Evolutionary conservation across 768 basidiomycete genomes (phyloP), one percentile per base, ranked within the genome.

Genomic region (Melanogaster broomeanus): DNA sequence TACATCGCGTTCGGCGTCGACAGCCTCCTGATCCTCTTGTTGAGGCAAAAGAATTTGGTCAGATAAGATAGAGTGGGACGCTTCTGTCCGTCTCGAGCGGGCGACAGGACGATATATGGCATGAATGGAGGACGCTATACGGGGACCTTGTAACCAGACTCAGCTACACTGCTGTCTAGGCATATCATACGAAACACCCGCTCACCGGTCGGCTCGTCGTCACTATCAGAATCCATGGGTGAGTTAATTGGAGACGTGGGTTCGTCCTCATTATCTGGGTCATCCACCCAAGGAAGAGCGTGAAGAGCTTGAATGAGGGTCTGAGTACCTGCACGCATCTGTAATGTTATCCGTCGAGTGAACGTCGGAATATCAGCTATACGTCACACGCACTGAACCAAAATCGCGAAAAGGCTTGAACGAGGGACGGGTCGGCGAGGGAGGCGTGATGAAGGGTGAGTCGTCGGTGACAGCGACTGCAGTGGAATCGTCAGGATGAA

Each of bases 281-380:
- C 80, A 35, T 84, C 83, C 30, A 79, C 77, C 87, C 85, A 89
- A 18, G 91, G 92, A 37, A 93, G 75, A 2, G 90, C 91, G 61
- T 93, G 91, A 13, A 93, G 75, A 4, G 89, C 91, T 71, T 93
- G 91, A 34, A 93, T 93, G 44, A 93, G 81, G 3, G 91, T 89
- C 65, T 93, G 92, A 3, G 91, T 93, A 15, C 91, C 91, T 22
- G 85, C 82, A 35, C 89, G 85, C 84, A 93, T 88, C 91, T 93
- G 63, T 33, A 56, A 51, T 51, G 59, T 41, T 16, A 33, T 42
- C 15, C 15, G 16, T 59, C 45, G 35, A 51, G 43, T 6, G 43
- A 35, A 38, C 11, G 10, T 35, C 7, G 24, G n/a, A 10, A 49
- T 35, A 31, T n/a, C 38, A 37, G 56, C 39, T 33, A 49, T 30